phyloP scores from a whole-genome alignment of 139 green algal species.

The Chlorokybus atmophyticus region DNA sequence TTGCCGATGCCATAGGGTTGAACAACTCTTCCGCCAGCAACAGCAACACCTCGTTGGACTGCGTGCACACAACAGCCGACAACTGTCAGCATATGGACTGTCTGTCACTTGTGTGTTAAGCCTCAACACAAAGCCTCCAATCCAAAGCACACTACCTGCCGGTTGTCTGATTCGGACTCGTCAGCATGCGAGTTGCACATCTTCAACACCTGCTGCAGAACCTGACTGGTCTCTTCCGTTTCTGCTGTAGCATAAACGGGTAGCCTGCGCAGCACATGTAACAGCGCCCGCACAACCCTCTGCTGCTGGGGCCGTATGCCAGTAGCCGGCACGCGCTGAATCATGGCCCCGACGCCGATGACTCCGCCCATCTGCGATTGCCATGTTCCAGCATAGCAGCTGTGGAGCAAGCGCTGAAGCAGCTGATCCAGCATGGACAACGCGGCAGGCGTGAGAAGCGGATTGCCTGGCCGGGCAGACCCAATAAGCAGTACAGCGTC shows the following conservation, averaged over 20 bases:
- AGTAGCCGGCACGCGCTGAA: slow-evolving; percentile 3
- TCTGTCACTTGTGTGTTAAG: too few species aligned
- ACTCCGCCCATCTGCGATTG: slow-evolving; percentile 57
- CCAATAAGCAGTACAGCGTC: slow-evolving; percentile 51
- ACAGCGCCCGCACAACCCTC: slow-evolving; percentile 36
- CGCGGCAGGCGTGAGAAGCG: too few species aligned
- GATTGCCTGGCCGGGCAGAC: not conserved
- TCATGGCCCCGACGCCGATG: slow-evolving; percentile 43
- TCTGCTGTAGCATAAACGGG: slow-evolving; percentile 50
- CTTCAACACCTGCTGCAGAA: slow-evolving; percentile 21
- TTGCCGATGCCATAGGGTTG: slow-evolving; percentile 10
- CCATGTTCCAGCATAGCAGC: slow-evolving; percentile 74
- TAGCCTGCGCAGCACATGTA: slow-evolving; percentile 56
- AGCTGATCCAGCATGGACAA: slow-evolving; percentile 61
- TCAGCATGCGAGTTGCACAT: too few species aligned
- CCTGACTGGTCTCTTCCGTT: slow-evolving; percentile 33
- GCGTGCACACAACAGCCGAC: too few species aligned
- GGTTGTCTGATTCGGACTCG: too few species aligned
- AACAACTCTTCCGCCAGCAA: slow-evolving; percentile 31
- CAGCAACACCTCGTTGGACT: slow-evolving; percentile 25
- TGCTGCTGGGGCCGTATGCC: slow-evolving; percentile 1
- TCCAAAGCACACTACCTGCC: too few species aligned
- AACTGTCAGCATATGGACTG: too few species aligned
- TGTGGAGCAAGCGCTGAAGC: slow-evolving; percentile 59
- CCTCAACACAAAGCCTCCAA: too few species aligned